These are phyloP conservation scores for Penicillium pulvis DNA, from an alignment of 495 filamentous ascomycete species.

Conservation along the genomic window DNA sequence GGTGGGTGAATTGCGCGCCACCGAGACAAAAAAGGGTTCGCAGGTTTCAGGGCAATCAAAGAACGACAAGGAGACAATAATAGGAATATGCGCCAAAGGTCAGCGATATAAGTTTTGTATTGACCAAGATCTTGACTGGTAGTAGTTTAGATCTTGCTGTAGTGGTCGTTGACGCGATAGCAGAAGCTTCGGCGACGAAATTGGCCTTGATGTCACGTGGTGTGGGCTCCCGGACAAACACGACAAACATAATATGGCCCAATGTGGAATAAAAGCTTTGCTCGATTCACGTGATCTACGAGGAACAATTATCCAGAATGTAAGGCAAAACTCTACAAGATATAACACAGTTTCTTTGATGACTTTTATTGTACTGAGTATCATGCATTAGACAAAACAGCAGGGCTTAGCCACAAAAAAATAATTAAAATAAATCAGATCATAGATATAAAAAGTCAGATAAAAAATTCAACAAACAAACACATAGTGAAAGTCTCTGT, in stretches of 20 bases:
- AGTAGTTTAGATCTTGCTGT: conserved; percentile 5
- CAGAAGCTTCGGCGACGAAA: conserved; percentile 21
- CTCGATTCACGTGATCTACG: neutral
- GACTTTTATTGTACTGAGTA: no score
- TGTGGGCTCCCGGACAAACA: conserved; percentile 5
- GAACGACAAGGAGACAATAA: conserved; percentile 1
- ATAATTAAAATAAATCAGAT: no score
- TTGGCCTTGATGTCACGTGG: conserved; percentile 16
- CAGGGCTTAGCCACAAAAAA: no score
- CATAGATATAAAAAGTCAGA: no score
- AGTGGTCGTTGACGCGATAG: conserved; percentile 17
- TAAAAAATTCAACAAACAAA: no score
- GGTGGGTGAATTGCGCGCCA: conserved; percentile 19
- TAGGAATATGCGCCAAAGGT: neutral
- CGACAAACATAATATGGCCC: conserved; percentile 11
- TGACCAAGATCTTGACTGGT: neutral
- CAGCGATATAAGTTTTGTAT: neutral
- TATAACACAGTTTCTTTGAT: no score
- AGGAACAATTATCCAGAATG: neutral
- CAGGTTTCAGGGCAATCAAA: conserved; percentile 5
- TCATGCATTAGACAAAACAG: no score
- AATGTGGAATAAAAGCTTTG: neutral
- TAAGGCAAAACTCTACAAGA: neutral
- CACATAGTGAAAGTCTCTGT: no score
- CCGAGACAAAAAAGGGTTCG: conserved; percentile 14